Evolutionary conservation across 2,329 filamentous ascomycete species (phyloP).

Genomic region (Sclerotinia glacialis): DNA sequence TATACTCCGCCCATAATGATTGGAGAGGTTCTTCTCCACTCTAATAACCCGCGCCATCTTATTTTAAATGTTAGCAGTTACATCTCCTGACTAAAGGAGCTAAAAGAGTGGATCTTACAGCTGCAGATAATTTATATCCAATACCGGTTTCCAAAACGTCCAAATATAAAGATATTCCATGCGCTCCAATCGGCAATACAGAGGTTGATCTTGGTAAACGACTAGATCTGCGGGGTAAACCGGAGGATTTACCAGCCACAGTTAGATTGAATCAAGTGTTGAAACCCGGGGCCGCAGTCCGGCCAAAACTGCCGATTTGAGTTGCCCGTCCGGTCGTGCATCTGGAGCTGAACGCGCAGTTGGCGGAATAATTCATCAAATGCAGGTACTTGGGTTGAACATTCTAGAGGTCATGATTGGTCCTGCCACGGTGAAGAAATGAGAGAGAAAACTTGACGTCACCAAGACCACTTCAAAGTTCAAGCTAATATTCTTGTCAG

Average conservation of each 20-base stretch:
- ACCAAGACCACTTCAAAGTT: background rate
- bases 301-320: background rate
- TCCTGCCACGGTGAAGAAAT: background rate
- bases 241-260: background rate
- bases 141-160: background rate
- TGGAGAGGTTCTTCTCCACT: conserved; percentile 6
- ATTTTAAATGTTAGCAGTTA: background rate
- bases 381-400: background rate
- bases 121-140: background rate
- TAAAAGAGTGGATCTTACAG: background rate
- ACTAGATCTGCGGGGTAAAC: background rate
- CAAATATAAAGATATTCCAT: background rate
- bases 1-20: background rate
- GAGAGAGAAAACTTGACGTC: background rate
- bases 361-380: background rate
- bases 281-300: background rate
- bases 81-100: background rate
- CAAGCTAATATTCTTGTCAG: background rate
- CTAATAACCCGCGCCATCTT: background rate
- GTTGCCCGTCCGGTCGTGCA: background rate
- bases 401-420: background rate
- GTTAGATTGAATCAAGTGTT: background rate
- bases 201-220: background rate
- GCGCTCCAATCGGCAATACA: conserved; percentile 2
- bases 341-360: background rate